Evolutionary conservation across 2,329 filamentous ascomycete genomes (phyloP), one percentile per base, ranked within the genome.

Genomic region (Penicillium sp.): DNA sequence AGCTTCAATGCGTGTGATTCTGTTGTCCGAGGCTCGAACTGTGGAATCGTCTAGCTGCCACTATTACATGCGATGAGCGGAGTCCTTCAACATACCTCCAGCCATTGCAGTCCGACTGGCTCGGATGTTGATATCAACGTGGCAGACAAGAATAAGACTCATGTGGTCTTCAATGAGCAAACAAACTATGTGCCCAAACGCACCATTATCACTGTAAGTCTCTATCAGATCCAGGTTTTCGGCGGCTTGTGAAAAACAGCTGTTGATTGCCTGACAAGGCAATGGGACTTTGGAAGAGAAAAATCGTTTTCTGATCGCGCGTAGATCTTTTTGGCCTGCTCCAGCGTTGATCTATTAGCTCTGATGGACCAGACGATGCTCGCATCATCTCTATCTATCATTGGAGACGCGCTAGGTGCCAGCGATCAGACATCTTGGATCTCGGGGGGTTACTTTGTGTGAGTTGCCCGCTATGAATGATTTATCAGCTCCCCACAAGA

Each of bases 341-440:
- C 84, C 48, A 84, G 78, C 25, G 82, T 85, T 59, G 84, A 86
- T 55, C 71, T 86, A 42, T 67, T 85, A 35, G 83, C 84, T 0
- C 74, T 86, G 53, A 84, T 86, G 76, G 84, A 86, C 68, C 84
- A 86, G 70, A 86, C 84, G 0, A 85, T 83, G 2, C 73, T 86
- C 35, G 84, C 84, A 0, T 78, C 82, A 14, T 84, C 82, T 74
- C 73, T 86, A 63, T 82, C 82, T 51, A 84, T 85, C 53, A 80
- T 86, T 26, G 81, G 81, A n/a, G 79, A 80, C 61, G 76, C 81
- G 0, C 71, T 86, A 5, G 73, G 80, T 3, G 82, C 83, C 14
- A 81, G 79, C 52, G 74, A 79, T 33, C 79, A 85, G 61, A 78
- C 80, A 0, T 81, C 83, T 0, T 86, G 84, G 84, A 83, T 86